Evolutionary conservation across 305 asterid genomes (phyloP).

Genomic region (Fraxinus baroniana): DNA sequence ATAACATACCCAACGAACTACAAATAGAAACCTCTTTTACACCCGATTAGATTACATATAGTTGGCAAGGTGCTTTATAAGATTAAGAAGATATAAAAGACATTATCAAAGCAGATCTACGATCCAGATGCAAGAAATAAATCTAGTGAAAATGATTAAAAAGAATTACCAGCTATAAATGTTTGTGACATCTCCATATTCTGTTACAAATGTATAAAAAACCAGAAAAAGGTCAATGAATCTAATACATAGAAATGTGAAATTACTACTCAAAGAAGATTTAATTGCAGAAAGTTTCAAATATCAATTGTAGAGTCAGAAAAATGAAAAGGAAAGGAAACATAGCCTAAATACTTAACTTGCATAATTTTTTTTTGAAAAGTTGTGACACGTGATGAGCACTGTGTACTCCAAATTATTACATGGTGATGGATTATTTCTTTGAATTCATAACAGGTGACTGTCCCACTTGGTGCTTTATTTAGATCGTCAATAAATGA

Average conservation of each 20-base stretch:
- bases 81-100: conserved; percentile 1
- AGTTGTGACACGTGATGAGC: neutral
- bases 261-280: conserved; percentile 5
- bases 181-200: conserved; percentile 87
- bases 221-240: conserved; percentile 22
- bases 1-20: neutral
- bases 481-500: neutral
- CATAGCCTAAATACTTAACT: conserved; percentile 4
- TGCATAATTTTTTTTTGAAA: neutral
- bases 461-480: neutral
- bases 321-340: neutral
- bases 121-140: conserved; percentile 6
- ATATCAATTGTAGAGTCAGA: neutral
- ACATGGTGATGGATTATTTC: neutral
- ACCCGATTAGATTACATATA: neutral
- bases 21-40: neutral
- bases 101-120: conserved; percentile 8
- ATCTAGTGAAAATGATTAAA: conserved; percentile 21
- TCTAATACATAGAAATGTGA: conserved; percentile 3
- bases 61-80: neutral
- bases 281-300: neutral
- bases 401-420: neutral
- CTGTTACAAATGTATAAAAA: conserved; percentile 45
- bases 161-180: conserved; percentile 84
- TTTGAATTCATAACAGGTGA: neutral